Evolutionary conservation across 73 alveolate genomes (phyloP), one percentile per base, ranked within the genome.

Genomic region (Paramecium octaurelia): DNA sequence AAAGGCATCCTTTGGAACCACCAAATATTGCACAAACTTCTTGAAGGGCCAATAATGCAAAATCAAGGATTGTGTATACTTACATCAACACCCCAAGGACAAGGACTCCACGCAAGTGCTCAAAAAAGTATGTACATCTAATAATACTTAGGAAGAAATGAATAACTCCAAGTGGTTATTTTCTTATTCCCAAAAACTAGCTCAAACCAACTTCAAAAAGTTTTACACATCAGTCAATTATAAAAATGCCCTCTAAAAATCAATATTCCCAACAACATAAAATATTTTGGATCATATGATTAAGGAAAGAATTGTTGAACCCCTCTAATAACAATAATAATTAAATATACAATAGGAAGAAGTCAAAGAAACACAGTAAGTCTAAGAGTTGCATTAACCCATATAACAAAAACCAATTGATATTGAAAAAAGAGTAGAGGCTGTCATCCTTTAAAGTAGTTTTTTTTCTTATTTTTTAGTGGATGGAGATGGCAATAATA

Each of bases 1-100:
- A 31, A 73, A 96, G 31, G 98, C 99, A 11, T 94, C 97, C 21
- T 96, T 95, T 70, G 99, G 99, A 14, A 96, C 99, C 16, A 95
- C 98, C 14, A 96, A 96, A 86, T 96, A 93, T 88, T 96, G 99
- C 88, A 92, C 96, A 27, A 95, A 87, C 85, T 96, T 95, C 91
- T 64, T 96, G 60, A 93, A 93, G 35, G 95, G 93, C 31, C 93
- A 93, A 44, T 58, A 95, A 89, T 96, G 99, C 36, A 96, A 96
- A 75, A 46, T 89, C 31, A 94, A 95, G 69, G 96, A 96, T 38
- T 96, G 99, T 85, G 95, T 96, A 18, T 96, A 92, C 77, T 92
- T 96, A 18, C 99, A 96, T 92, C 86, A 95, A 21, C 93, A 92
- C 77, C 95, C 93, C 18, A 92, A 85, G 29, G 97, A 95, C 59